Conservation (phyloP, 2,329 filamentous ascomycete species). For the Colletotrichum chlorophyti region DNA sequence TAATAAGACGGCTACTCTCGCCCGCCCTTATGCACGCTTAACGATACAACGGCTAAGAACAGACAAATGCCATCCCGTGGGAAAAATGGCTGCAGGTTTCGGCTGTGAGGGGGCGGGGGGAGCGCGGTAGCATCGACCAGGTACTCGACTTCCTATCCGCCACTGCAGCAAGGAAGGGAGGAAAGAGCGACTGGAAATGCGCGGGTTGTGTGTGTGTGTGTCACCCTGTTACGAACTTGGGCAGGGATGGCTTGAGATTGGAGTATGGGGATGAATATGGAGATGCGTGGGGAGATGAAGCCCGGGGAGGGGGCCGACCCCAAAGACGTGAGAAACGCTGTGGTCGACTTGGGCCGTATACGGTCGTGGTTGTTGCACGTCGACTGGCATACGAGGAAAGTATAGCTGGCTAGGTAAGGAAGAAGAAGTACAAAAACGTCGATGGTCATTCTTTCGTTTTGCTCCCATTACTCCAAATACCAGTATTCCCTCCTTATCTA, state of each 20-base stretch:
- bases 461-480: no score
- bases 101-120: no score
- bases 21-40: not conserved
- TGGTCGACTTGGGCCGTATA: conserved; percentile 15
- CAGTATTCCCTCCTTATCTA: no score
- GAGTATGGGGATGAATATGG: conserved; percentile 24
- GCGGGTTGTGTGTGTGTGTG: no score
- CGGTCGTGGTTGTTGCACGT: conserved; percentile 1
- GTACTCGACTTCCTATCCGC: conserved; percentile 22
- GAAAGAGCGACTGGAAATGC: not conserved
- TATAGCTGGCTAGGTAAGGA: conserved; percentile 9
- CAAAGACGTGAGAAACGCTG: conserved; percentile 5
- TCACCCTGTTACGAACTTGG: conserved; percentile 9
- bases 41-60: conserved; percentile 11
- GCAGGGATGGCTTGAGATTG: conserved; percentile 13
- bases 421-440: conserved; percentile 19
- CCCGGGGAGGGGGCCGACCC: not conserved
- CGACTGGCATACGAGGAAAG: no score
- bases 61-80: conserved; percentile 21
- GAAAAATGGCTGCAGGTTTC: not conserved
- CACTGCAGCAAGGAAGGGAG: conserved; percentile 1
- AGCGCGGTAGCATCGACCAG: not conserved
- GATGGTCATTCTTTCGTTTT: no score
- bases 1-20: no score
- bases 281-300: conserved; percentile 25